Conservation (phyloP, 1,284 basidiomycete genomes). For the Porodaedalea pini region DNA sequence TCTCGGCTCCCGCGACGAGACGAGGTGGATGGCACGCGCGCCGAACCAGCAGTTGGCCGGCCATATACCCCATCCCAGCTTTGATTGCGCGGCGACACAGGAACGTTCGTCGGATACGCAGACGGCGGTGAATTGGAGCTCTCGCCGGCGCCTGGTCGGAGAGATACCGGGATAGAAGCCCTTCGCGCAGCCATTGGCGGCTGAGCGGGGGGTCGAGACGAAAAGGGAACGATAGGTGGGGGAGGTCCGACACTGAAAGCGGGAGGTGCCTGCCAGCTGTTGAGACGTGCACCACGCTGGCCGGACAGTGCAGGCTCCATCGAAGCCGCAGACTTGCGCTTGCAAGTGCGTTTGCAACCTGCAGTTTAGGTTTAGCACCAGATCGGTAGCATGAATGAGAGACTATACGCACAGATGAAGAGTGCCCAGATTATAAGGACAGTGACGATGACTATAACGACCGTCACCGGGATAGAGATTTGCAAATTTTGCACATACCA, state of each 20-base stretch:
- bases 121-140: background rate
- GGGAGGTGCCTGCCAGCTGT: conserved; percentile 14
- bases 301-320: conserved; percentile 15
- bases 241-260: background rate
- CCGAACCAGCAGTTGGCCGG: background rate
- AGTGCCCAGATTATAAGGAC: conserved; percentile 48
- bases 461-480: conserved; percentile 76
- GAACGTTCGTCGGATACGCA: background rate
- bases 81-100: conserved; percentile 10
- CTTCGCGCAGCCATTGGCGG: background rate
- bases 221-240: background rate
- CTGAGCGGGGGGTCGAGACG: background rate
- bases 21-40: background rate
- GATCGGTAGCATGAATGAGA: background rate
- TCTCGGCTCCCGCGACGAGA: background rate
- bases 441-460: conserved; percentile 63
- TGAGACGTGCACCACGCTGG: conserved; percentile 6
- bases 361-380: background rate
- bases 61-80: conserved; percentile 17
- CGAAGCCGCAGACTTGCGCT: background rate
- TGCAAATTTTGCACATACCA: conserved; percentile 78
- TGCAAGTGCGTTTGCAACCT: conserved; percentile 12
- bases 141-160: background rate
- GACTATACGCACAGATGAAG: conserved; percentile 26
- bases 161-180: background rate